phyloP scores from a whole-genome alignment of 306 rosid genomes.

The Argentina anserina region DNA sequence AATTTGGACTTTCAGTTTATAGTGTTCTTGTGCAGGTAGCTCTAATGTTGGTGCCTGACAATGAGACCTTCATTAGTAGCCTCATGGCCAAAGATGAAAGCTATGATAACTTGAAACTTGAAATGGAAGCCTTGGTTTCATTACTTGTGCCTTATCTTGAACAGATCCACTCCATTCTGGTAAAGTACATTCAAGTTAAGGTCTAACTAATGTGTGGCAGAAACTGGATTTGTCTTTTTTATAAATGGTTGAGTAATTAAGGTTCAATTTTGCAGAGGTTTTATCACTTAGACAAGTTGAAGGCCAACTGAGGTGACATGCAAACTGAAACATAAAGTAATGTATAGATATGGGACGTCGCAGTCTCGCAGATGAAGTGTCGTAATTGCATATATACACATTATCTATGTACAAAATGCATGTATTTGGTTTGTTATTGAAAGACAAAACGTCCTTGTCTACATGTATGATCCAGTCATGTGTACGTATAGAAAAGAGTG shows the following conservation, averaged over 20 bases:
- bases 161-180: constrained; percentile 61
- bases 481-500: background rate
- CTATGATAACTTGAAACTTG: constrained; percentile 50
- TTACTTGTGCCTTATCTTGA: constrained; percentile 68
- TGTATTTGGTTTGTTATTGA: background rate
- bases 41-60: constrained; percentile 69
- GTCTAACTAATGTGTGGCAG: background rate
- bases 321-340: background rate
- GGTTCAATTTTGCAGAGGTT: background rate
- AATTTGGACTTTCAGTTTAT: constrained; percentile 17
- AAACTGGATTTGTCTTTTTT: background rate
- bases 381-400: background rate
- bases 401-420: background rate
- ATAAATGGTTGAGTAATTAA: background rate
- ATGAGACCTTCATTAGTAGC: constrained; percentile 45
- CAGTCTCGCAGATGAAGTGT: background rate
- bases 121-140: constrained; percentile 53
- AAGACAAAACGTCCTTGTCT: background rate
- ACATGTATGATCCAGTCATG: background rate
- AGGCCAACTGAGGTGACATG: background rate
- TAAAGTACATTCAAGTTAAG: constrained; percentile 21
- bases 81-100: constrained; percentile 59
- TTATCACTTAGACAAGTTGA: constrained; percentile 18
- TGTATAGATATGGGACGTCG: background rate
- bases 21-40: constrained; percentile 56